Base-by-base conservation (phyloP, 768 basidiomycete genomes). In the Termitomyces sp. region DNA sequence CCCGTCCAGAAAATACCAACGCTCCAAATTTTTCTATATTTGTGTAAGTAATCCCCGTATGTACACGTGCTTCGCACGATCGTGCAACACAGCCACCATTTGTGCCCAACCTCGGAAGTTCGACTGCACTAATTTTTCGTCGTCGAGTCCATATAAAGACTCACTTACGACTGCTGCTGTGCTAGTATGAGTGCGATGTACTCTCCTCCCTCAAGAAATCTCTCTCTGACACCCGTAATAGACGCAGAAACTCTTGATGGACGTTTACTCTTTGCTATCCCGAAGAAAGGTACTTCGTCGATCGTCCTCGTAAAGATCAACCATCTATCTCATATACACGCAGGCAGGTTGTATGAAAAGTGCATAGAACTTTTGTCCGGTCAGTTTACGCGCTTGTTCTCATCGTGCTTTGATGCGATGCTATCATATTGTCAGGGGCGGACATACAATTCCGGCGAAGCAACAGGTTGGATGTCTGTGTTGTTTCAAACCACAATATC, bases 361-460 rank as follows among this genome's bases (percentile, higher is more conserved):
- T 95, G 93, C 64, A 61, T 97, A 30, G 81, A 88, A 63, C 72
- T 99, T 12, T 78, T 98, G 3, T 79, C 89, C 43, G 96, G 95
- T 92, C 54, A 61, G 79, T 61, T 40, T 40, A 9, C 12, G 17
- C 25, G 37, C 41, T 42, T 21, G 12, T 35, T n/a, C 1, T 42
- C 5, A 27, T 35, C 16, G 25, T 14, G 27, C 21, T 41, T 47
- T 34, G 49, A 34, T n/a, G 35, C n/a, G 28, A 42, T 25, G 27
- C 28, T 60, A 57, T 60, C 34, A 59, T 55, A 41, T 37, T 58
- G 27, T 27, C 66, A 91, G 94, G 95, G 49, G 94, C 97, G 63
- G 95, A 99, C 70, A 92, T 98, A 63, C 89, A 96, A 70, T 98
- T 96, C 71, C 87, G 88, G 61, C 80, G 92, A 65, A 86, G 88